Percentiles rank a stretch among this genome's conserved stretches.
Conservation (phyloP, 1,139 yeast species). For the Geotrichum restrictum region DNA sequence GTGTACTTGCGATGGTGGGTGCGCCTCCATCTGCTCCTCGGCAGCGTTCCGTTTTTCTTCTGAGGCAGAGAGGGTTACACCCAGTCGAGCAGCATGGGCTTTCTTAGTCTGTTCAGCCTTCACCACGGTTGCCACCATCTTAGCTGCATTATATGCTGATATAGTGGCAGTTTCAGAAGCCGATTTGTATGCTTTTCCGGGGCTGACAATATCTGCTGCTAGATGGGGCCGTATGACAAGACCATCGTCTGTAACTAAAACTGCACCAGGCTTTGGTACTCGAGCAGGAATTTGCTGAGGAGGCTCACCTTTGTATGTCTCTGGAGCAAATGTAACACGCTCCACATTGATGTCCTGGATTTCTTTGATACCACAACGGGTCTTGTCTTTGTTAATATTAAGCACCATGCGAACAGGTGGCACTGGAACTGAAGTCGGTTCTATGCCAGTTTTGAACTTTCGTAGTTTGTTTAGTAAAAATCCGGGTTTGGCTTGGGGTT, state of each 20-base stretch:
- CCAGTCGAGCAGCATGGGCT: not conserved
- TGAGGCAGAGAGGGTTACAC: not conserved
- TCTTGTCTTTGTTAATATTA: conserved; percentile 7
- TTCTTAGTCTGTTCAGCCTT: conserved; percentile 17
- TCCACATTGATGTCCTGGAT: conserved; percentile 21
- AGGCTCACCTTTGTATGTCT: conserved; percentile 69
- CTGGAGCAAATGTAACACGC: conserved; percentile 67
- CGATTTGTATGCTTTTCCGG: conserved; percentile 26
- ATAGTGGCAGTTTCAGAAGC: conserved; percentile 33
- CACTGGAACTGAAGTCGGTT: not conserved
- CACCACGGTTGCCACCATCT: conserved; percentile 34
- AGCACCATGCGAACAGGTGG: not conserved
- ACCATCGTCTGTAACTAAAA: conserved; percentile 47
- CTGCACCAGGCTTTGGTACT: conserved; percentile 75
- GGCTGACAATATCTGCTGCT: conserved; percentile 28
- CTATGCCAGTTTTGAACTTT: conserved; percentile 6
- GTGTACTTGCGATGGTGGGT: not conserved
- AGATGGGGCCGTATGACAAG: conserved; percentile 30
- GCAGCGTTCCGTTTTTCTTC: not conserved
- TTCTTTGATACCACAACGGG: conserved; percentile 24
- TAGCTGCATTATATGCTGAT: conserved; percentile 36
- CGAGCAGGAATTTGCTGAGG: conserved; percentile 94
- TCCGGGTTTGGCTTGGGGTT: not conserved
- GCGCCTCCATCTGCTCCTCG: conserved; percentile 8
- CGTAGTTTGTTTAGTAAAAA: conserved; percentile 12